Evolutionary conservation across 495 filamentous ascomycete genomes (phyloP), one percentile per base, ranked within the genome.

Genomic region (Physcia stellaris): DNA sequence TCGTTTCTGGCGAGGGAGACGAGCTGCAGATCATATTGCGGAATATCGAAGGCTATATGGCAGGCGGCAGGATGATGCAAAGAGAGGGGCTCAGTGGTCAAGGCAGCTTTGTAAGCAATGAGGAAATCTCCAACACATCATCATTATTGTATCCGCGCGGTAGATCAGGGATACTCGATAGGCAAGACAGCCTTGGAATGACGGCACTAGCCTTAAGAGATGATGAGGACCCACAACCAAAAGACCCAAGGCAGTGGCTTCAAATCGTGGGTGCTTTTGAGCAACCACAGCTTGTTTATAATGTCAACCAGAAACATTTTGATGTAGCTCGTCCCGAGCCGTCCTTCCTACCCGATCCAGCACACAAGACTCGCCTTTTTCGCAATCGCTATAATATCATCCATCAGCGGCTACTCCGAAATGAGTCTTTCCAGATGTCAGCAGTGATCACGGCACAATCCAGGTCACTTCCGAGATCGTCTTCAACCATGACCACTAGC

Each of bases 351-450:
- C 86, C 90, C 0, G 63, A 75, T 1, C 76, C 85, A 16, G 73
- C 79, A 4, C 79, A 83, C 47, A 94, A 93, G 48, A 93, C 83
- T 6, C 60, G 75, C 9, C 60, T 93, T 31, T 94, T 95, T 59
- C 74, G 86, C 32, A 83, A 94, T 53, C 70, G 87, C 32, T 94
- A 88, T 54, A 79, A 93, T 45, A 63, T 95, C 26, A 73, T 96
- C 21, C 82, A 95, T 52, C 86, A 94, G 49, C 75, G 92, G 4
- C 70, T 96, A 11, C 67, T 96, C 10, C 77, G 90, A 23, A 94
- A 94, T 53, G 88, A 95, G 52, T 73, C 83, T 6, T 98, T 96
- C 49, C 88, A 95, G 51, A 73, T 77, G 11, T 60, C 65, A 3
- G 55, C 68, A 24, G 58, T 61, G 23, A 40, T 54, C 5, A 52